phyloP scores from a whole-genome alignment of 2,329 filamentous ascomycete species.

The Talaromyces sp. region DNA sequence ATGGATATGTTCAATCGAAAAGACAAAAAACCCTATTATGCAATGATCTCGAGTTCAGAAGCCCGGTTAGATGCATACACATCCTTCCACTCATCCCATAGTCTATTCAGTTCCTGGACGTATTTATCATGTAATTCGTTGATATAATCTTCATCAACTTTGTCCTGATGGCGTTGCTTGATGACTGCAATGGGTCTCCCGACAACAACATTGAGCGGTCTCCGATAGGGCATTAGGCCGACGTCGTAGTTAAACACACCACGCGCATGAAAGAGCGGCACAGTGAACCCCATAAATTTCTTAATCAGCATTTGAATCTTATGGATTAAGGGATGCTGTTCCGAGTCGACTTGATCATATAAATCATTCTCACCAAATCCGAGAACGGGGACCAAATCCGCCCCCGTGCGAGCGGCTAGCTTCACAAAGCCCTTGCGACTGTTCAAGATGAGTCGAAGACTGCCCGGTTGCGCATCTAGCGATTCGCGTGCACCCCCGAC shows the following conservation, averaged over 20 bases:
- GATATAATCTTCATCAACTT: constrained; percentile 69
- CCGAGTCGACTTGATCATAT: constrained; percentile 80
- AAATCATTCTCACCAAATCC: constrained; percentile 94
- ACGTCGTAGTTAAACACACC: constrained; percentile 98
- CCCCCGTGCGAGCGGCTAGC: constrained; percentile 84
- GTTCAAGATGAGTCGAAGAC: constrained; percentile 70
- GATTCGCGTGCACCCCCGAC: constrained; percentile 89
- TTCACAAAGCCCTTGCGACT: constrained; percentile 90
- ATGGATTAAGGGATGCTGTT: constrained; percentile 72
- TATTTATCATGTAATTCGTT: constrained; percentile 76
- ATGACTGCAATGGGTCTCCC: constrained; percentile 72
- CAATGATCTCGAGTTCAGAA: constrained; percentile 42
- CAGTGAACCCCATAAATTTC: constrained; percentile 81
- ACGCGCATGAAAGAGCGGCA: constrained; percentile 82
- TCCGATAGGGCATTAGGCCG: constrained; percentile 87
- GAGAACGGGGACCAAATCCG: constrained; percentile 86
- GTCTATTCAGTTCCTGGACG: constrained; percentile 52
- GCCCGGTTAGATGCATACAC: constrained; percentile 40
- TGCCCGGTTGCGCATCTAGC: constrained; percentile 76
- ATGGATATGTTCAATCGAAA: neutral
- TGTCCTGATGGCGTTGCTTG: constrained; percentile 49
- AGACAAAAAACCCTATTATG: constrained; percentile 19
- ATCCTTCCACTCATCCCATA: constrained; percentile 47
- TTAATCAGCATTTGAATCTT: constrained; percentile 78
- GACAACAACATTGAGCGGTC: constrained; percentile 82